Evolutionary conservation across 345 rosid genomes (phyloP), one percentile per base, ranked within the genome.

Genomic region (Dovyalis caffra): DNA sequence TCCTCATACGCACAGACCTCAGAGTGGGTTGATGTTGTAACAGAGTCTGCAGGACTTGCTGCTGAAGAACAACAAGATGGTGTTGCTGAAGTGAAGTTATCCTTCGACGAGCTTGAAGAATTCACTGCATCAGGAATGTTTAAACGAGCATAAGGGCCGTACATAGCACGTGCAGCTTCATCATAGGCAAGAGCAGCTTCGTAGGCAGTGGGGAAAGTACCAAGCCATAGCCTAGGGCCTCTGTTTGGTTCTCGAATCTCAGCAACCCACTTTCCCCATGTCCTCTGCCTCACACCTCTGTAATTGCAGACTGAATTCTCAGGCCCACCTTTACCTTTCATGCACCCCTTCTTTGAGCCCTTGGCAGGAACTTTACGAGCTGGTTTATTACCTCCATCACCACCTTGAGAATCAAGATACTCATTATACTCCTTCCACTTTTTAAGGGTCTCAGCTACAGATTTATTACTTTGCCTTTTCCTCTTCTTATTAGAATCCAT

Each of bases 201-300:
- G 15, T 67, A 29, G 0, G 97, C 89, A 34, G 84, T 88, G 1
- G 87, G 84, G 43, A 87, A 94, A 32, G 97, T 94, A 38, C 98
- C 98, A 0, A 94, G 91, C 98, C 98, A 94, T 0, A 92, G 78
- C 81, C 98, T 77, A 15, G 53, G 76, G 63, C 92, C 92, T 10
- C 84, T 40, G 26, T 85, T 83, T 0, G 98, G 98, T 62, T 91
- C 88, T 64, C 98, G 83, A 58, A 94, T 94, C 82, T 92, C 97
- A 1, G 98, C 90, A n/a, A 92, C 97, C 97, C 98, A 94, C 78
- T 90, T 92, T 0, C 98, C 98, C 98, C 98, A 94, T 1, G 87
- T 86, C 79, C 98, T 86, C 79, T 94, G 98, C 78, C 98, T 85
- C 40, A 92, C 97, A 4, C 98, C 98, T 77, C 98, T 79, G 58